phyloP scores from a whole-genome alignment of 2,329 filamentous ascomycete species.

The Colletotrichum sp. region DNA sequence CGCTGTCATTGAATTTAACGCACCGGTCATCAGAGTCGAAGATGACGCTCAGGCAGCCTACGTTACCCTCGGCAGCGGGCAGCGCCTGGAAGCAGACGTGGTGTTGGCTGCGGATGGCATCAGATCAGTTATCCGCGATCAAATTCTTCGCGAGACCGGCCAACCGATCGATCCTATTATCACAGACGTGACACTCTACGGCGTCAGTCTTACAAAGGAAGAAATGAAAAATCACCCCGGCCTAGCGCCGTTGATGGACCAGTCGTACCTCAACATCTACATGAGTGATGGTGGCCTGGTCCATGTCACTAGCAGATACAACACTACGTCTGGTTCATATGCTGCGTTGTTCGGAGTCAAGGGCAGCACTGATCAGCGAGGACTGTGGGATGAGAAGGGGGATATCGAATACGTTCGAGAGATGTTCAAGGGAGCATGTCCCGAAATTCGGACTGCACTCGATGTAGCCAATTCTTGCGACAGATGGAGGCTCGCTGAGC shows the following conservation, averaged over 20 bases:
- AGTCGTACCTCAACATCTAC: slow-evolving; percentile 24
- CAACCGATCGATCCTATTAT: slow-evolving; percentile 19
- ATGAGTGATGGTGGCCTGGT: slow-evolving; percentile 20
- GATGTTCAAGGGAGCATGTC: slow-evolving; percentile 11
- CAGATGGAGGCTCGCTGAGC: slow-evolving; percentile 25
- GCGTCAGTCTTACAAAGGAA: slow-evolving; percentile 5
- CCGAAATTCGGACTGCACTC: slow-evolving; percentile 19
- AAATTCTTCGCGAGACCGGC: background rate
- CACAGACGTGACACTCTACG: slow-evolving; percentile 23
- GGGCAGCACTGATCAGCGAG: slow-evolving; percentile 23
- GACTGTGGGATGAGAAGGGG: slow-evolving; percentile 27
- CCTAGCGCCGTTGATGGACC: slow-evolving; percentile 17
- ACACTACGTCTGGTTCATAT: slow-evolving; percentile 4
- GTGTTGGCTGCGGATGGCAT: background rate
- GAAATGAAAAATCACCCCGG: background rate
- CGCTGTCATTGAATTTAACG: background rate
- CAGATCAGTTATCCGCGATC: slow-evolving; percentile 5
- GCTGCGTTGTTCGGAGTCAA: slow-evolving; percentile 22
- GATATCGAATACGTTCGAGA: slow-evolving; percentile 25
- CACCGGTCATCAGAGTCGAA: background rate
- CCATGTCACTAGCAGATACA: slow-evolving; percentile 20
- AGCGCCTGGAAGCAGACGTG: background rate
- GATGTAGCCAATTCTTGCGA: slow-evolving; percentile 19
- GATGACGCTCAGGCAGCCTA: background rate
- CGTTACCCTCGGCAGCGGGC: background rate